A percentile compares a stretch with the other conserved stretches of the same genome.
Conservation (phyloP, 108 stramenopile species). For the Cyclotella baltica region DNA sequence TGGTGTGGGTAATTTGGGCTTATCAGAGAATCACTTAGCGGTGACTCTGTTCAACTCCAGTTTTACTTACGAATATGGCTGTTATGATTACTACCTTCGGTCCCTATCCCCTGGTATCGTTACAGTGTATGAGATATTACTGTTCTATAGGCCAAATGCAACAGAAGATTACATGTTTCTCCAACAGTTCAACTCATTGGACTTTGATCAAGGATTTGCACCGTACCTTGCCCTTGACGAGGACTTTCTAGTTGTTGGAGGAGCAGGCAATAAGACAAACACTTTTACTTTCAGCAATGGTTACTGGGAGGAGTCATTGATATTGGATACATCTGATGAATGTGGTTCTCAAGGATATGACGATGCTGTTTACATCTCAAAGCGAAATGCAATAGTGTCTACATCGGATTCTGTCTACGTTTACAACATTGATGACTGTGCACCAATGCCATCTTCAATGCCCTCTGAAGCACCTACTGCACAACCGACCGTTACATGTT, state of each 20-base stretch:
- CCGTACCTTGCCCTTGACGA: neutral
- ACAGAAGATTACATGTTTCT: neutral
- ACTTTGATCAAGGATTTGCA: slow-evolving; percentile 10
- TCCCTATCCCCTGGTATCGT: no score
- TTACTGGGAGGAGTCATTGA: neutral
- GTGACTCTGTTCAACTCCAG: neutral
- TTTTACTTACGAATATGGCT: neutral
- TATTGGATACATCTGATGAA: neutral
- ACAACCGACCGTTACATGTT: slow-evolving; percentile 3
- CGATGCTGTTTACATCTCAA: neutral
- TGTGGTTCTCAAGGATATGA: neutral
- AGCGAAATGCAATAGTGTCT: slow-evolving; percentile 2
- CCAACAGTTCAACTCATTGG: slow-evolving; percentile 2
- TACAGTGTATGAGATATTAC: neutral
- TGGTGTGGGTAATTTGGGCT: neutral
- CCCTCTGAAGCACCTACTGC: neutral
- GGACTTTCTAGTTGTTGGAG: neutral
- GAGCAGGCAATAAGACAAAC: neutral
- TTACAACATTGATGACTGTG: slow-evolving; percentile 6
- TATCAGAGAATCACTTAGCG: slow-evolving; percentile 6
- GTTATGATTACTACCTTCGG: neutral
- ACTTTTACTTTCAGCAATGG: neutral
- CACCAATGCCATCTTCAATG: neutral
- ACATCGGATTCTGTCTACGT: neutral
- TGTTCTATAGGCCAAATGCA: neutral